phyloP scores from a whole-genome alignment of 2,329 filamentous ascomycete species.

The Pezicula radicicola region DNA sequence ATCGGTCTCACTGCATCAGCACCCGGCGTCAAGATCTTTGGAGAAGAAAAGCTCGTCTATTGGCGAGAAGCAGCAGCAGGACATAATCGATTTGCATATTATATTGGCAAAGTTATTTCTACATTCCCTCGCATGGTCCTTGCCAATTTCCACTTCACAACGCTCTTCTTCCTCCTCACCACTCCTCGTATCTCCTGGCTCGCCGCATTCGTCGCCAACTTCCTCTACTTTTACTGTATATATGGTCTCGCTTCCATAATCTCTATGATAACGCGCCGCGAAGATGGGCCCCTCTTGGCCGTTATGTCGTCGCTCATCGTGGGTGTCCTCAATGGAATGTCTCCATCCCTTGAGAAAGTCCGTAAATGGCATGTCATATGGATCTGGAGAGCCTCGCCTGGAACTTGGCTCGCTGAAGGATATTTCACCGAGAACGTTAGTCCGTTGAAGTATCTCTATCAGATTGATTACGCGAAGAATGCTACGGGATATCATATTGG shows the following conservation, averaged over 20 bases:
- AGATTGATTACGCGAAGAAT: conserved; percentile 41
- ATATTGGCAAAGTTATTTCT: conserved; percentile 50
- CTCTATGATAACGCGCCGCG: conserved; percentile 50
- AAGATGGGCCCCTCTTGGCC: conserved; percentile 54
- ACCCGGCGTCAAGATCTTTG: conserved; percentile 54
- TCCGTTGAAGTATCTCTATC: conserved; percentile 48
- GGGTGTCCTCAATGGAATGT: conserved; percentile 50
- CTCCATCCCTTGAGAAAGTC: conserved; percentile 46
- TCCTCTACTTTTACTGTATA: conserved; percentile 56
- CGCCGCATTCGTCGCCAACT: conserved; percentile 45
- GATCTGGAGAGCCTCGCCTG: conserved; percentile 52
- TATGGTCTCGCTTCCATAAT: conserved; percentile 51
- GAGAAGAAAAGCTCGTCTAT: conserved; percentile 52
- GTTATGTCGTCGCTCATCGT: conserved; percentile 52
- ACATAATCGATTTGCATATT: conserved; percentile 54
- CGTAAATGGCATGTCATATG: conserved; percentile 50
- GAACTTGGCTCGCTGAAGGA: conserved; percentile 53
- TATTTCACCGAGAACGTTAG: conserved; percentile 51
- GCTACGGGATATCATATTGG: conserved; percentile 43
- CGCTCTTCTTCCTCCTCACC: conserved; percentile 44
- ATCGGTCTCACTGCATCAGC: conserved; percentile 53
- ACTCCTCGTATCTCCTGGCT: conserved; percentile 48
- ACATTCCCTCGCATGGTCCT: conserved; percentile 49
- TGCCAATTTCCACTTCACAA: conserved; percentile 52
- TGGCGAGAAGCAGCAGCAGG: conserved; percentile 53